Conservation (phyloP, 768 basidiomycete species). For the Termitomyces sp. region DNA sequence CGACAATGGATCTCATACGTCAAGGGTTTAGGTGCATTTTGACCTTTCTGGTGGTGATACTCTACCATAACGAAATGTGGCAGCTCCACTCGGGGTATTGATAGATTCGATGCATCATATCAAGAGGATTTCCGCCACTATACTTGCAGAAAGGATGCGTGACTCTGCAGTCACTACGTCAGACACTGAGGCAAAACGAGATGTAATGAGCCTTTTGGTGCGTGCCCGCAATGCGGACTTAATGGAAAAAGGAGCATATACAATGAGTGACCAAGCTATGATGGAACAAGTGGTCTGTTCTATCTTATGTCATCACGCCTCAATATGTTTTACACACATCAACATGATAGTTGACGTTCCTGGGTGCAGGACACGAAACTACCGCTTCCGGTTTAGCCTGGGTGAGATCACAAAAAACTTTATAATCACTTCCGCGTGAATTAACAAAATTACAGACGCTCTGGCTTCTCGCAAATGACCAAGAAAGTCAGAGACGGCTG, state of each 20-base stretch:
- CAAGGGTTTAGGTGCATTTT: constrained; percentile 15
- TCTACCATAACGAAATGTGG: neutral
- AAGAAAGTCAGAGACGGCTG: constrained; percentile 41
- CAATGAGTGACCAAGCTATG: constrained; percentile 42
- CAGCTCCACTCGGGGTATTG: constrained; percentile 20
- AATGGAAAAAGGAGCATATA: constrained; percentile 28
- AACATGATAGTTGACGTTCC: constrained; percentile 34
- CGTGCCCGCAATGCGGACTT: constrained; percentile 34
- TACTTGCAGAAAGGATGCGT: constrained; percentile 35
- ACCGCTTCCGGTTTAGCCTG: constrained; percentile 45
- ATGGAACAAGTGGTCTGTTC: constrained; percentile 45
- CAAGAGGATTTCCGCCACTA: constrained; percentile 30
- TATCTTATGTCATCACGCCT: neutral
- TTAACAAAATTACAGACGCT: constrained; percentile 28
- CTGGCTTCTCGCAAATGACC: constrained; percentile 50
- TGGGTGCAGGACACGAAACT: constrained; percentile 42
- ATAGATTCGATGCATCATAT: constrained; percentile 38
- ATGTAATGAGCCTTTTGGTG: constrained; percentile 50
- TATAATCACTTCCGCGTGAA: neutral
- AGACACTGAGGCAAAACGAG: constrained; percentile 37
- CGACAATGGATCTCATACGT: constrained; percentile 25
- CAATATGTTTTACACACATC: neutral
- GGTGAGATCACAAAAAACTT: constrained; percentile 22
- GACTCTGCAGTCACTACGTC: constrained; percentile 27
- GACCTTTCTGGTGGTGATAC: neutral